phyloP scores from a whole-genome alignment of 805 yeast species.

The Jamesozyma hellenica region DNA sequence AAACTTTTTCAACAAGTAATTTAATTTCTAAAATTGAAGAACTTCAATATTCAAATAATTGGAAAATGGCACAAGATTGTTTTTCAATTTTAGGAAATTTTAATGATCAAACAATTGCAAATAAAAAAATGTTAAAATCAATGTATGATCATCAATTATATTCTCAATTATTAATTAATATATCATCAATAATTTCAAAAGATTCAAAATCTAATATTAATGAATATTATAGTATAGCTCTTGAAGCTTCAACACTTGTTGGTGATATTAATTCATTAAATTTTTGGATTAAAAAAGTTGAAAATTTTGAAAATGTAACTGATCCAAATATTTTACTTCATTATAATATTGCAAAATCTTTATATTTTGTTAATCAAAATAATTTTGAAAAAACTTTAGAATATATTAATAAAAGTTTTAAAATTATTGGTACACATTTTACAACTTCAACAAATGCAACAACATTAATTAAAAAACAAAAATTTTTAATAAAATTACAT shows the following conservation, averaged over 20 bases:
- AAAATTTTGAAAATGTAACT: constrained; percentile 33
- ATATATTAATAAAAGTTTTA: constrained; percentile 43
- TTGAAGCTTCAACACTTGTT: constrained; percentile 62
- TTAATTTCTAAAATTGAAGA: constrained; percentile 69
- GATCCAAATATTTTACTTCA: constrained; percentile 48
- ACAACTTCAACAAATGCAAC: constrained; percentile 38
- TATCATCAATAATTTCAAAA: constrained; percentile 39
- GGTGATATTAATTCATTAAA: constrained; percentile 43
- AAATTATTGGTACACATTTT: constrained; percentile 51
- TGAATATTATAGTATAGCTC: constrained; percentile 58
- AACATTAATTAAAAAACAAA: constrained; percentile 42
- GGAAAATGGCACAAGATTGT: constrained; percentile 82
- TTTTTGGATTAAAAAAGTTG: constrained; percentile 51
- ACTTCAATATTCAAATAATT: constrained; percentile 74
- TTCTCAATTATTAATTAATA: constrained; percentile 48
- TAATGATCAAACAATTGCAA: constrained; percentile 27
- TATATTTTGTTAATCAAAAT: constrained; percentile 35
- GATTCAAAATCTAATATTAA: constrained; percentile 12
- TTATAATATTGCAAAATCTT: constrained; percentile 56
- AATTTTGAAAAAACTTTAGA: constrained; percentile 29
- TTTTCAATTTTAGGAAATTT: constrained; percentile 52
- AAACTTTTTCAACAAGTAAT: constrained; percentile 57
- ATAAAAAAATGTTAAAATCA: constrained; percentile 57
- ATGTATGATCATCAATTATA: constrained; percentile 68
- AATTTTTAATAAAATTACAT: constrained; percentile 45